phyloP scores from a whole-genome alignment of 148 eudicot species.

The Rhododendron vialii region DNA sequence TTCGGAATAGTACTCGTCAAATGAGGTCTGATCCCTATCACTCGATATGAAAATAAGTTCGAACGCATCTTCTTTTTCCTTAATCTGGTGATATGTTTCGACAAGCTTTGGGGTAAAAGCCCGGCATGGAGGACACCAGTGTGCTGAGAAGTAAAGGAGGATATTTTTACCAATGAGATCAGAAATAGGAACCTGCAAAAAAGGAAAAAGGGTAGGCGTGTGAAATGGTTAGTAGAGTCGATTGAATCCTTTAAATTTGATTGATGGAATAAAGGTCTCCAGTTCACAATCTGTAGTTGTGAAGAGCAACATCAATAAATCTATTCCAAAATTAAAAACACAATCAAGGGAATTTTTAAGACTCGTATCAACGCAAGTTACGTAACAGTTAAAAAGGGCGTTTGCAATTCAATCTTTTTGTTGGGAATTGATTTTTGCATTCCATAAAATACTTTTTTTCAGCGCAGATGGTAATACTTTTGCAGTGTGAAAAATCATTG shows the following conservation, averaged over 20 bases:
- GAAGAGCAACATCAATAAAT: neutral
- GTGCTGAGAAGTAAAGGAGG: conserved; percentile 59
- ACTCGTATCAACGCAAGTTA: neutral
- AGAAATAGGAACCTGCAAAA: conserved; percentile 44
- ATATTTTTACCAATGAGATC: conserved; percentile 51
- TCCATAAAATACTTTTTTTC: too few relatives aligned
- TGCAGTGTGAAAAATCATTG: neutral
- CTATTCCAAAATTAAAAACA: neutral
- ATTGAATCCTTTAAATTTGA: neutral
- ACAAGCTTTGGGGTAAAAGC: conserved; percentile 49
- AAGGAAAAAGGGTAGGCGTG: neutral
- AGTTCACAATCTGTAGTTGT: neutral
- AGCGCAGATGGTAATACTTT: neutral
- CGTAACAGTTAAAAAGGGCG: neutral
- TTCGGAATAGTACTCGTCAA: neutral
- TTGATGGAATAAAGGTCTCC: neutral
- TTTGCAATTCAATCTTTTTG: neutral
- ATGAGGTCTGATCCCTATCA: neutral
- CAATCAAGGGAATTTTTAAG: neutral
- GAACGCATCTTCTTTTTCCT: conserved; percentile 41
- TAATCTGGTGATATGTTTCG: conserved; percentile 43
- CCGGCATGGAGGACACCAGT: conserved; percentile 65
- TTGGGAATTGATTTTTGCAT: neutral
- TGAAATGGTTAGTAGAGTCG: neutral
- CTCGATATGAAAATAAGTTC: conserved; percentile 24